These are phyloP conservation scores for Mucor velutinosus DNA, from an alignment of 371 early-diverging fungal species.

Conservation along the genomic window DNA sequence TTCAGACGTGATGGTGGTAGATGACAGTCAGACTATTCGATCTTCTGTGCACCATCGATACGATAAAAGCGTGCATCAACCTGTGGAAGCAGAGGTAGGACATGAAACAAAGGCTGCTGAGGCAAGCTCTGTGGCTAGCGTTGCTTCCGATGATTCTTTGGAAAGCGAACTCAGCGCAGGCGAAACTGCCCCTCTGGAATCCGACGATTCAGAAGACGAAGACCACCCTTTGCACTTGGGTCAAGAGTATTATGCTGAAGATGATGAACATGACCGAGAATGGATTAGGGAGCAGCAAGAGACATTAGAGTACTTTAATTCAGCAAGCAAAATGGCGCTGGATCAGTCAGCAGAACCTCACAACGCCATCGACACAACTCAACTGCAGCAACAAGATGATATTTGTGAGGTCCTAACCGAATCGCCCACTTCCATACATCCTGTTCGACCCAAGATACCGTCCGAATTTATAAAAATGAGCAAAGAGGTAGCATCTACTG, in stretches of 20 bases:
- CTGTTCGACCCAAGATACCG: background rate
- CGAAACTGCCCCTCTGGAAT: constrained; percentile 14
- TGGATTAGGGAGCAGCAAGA: constrained; percentile 31
- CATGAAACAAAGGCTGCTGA: background rate
- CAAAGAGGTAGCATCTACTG: background rate
- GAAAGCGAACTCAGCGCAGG: constrained; percentile 34
- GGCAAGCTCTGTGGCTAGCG: constrained; percentile 14
- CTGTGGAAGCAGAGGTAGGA: background rate
- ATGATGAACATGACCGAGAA: constrained; percentile 21
- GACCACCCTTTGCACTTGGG: constrained; percentile 5
- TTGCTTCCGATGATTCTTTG: constrained; percentile 34
- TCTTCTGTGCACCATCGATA: constrained; percentile 12
- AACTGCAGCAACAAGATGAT: background rate
- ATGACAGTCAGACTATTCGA: constrained; percentile 4
- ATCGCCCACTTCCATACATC: background rate
- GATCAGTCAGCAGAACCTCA: background rate
- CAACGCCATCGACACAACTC: background rate
- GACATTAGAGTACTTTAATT: constrained; percentile 22
- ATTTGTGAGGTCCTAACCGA: background rate
- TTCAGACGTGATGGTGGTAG: background rate
- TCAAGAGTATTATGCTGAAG: constrained; percentile 14
- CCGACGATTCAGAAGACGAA: constrained; percentile 18
- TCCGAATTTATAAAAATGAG: background rate
- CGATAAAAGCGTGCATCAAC: constrained; percentile 15
- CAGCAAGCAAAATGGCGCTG: background rate